Evolutionary conservation across 345 rosid genomes (phyloP), one percentile per base, ranked within the genome.

Genomic region (Geranium rotundifolium): DNA sequence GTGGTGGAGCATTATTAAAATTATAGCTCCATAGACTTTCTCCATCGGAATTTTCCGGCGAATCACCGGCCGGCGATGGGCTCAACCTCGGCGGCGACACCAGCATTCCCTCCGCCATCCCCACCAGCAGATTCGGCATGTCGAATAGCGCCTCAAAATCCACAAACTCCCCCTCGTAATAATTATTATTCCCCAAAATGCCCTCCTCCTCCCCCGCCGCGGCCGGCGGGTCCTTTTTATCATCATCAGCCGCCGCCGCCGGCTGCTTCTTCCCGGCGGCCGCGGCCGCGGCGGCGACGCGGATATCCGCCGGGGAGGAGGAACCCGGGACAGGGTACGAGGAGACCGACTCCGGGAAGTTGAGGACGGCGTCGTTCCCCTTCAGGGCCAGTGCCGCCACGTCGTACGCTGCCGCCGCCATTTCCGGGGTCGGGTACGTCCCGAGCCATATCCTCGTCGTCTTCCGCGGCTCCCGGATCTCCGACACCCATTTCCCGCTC

Each of bases 51-150:
- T 76, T 82, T 74, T 79, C 89, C 20, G 81, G 83, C 2, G 89
- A 90, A 59, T 83, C 77, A 65, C 86, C 81, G 0, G 80, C 68
- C n/a, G 71, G 79, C 29, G 88, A 63, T 16, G 79, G 64, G 67
- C 66, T 69, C 66, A 90, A 82, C 63, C 91, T 73, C 3, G 98
- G 98, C 0, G 95, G 96, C 1, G 90, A 79, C 65, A 89, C 70
- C 83, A 91, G 69, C 95, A 91, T 81, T 57, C 96, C 98, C 71
- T 81, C 95, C 0, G 98, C 98, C 98, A 91, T 89, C 70, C 87
- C 85, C 71, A 85, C 91, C 60, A 91, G 67, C 72, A 91, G 65
- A 73, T 77, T 82, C 19, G 98, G 98, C 89, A 91, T 78, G 70
- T 85, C 83, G 62, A 89, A 77, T 64, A 85, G 62, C 4, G 73